phyloP scores from a whole-genome alignment of 306 rosid species.

The Quercus gilva region DNA sequence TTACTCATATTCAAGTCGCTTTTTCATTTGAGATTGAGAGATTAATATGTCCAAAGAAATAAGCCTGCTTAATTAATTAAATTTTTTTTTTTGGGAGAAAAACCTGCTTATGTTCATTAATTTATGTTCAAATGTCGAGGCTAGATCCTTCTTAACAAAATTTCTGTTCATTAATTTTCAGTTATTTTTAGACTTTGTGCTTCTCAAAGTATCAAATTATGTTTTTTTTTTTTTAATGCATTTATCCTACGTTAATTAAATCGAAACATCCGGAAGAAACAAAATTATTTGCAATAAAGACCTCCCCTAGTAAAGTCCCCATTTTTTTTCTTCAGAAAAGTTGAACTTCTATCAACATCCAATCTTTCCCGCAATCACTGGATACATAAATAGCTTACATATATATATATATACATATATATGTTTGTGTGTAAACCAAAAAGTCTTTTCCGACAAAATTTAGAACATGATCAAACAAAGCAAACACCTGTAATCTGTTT shows the following conservation, averaged over 20 bases:
- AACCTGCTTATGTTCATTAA: too few relatives aligned
- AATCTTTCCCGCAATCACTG: neutral
- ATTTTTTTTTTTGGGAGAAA: too few relatives aligned
- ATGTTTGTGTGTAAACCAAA: neutral
- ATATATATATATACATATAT: too few relatives aligned
- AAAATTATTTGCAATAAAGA: too few relatives aligned
- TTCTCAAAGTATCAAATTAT: neutral
- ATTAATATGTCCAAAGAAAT: neutral
- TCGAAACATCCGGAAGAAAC: neutral
- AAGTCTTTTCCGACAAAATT: neutral
- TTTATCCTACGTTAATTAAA: neutral
- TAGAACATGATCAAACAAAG: neutral
- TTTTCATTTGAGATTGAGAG: neutral
- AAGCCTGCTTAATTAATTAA: neutral
- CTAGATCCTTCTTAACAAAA: neutral
- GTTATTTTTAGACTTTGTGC: neutral
- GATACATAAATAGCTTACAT: neutral
- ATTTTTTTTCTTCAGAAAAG: neutral
- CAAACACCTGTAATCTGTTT: neutral
- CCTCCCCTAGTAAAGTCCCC: neutral
- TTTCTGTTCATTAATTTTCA: neutral
- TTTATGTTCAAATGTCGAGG: neutral
- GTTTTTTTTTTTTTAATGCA: neutral
- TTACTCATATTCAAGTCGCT: too few relatives aligned
- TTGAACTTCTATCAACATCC: neutral